These are phyloP conservation scores for Citropsis articulata DNA, from an alignment of 345 rosid genomes.

Conservation along the genomic window DNA sequence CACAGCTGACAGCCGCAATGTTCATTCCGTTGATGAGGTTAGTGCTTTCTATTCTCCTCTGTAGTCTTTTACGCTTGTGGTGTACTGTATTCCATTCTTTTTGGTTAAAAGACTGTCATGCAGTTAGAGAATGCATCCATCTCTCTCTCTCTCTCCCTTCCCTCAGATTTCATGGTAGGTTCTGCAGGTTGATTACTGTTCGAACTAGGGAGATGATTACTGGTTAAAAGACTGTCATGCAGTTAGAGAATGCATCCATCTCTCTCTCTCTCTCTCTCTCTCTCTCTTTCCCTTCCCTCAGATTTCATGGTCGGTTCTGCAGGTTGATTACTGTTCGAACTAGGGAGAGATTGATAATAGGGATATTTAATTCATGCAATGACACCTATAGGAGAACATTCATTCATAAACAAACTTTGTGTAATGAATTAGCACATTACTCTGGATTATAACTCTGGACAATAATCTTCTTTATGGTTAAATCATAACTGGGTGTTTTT, in stretches of 20 bases:
- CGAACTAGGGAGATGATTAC: not conserved
- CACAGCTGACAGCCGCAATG: slow-evolving; percentile 82
- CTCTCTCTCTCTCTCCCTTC: no score
- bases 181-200: not conserved
- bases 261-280: not conserved
- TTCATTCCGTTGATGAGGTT: slow-evolving; percentile 94
- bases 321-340: not conserved
- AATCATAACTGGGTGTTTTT: not conserved
- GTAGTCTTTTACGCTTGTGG: not conserved
- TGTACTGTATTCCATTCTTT: not conserved
- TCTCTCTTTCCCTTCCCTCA: not conserved
- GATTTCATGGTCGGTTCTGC: not conserved
- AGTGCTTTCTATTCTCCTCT: not conserved
- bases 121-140: no score
- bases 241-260: no score
- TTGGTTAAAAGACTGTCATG: not conserved
- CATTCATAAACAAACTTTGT: not conserved
- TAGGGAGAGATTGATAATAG: not conserved
- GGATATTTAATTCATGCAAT: not conserved
- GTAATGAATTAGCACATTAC: not conserved
- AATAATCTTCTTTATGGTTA: not conserved
- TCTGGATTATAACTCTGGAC: not conserved
- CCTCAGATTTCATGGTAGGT: not conserved
- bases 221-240: no score
- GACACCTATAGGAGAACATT: not conserved